phyloP scores from a whole-genome alignment of 805 yeast genomes.

The Monosporozyma solicola region DNA sequence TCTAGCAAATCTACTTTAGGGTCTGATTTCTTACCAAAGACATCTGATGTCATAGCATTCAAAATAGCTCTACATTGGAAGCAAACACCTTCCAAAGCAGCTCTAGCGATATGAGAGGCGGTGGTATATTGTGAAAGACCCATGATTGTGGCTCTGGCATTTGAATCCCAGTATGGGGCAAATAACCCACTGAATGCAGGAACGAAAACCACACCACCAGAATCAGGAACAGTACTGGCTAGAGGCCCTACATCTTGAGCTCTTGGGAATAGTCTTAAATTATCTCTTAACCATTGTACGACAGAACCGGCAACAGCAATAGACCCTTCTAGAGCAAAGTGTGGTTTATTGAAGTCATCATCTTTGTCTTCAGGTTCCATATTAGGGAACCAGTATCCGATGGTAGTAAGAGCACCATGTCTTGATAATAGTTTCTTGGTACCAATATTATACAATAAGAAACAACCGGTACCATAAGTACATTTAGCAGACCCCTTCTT shows the following conservation, averaged over 20 bases:
- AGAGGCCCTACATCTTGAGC: conserved; percentile 87
- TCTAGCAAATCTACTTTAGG: conserved; percentile 9
- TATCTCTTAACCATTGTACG: conserved; percentile 90
- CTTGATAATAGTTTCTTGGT: conserved; percentile 55
- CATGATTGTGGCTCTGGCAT: conserved; percentile 84
- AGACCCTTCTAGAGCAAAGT: conserved; percentile 89
- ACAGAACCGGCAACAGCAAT: conserved; percentile 94
- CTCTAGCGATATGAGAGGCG: conserved; percentile 87
- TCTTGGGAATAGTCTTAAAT: conserved; percentile 68
- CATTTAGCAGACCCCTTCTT: conserved; percentile 82
- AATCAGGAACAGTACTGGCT: conserved; percentile 68
- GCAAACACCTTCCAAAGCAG: conserved; percentile 92
- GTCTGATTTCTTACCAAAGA: conserved; percentile 37
- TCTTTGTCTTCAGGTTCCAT: conserved; percentile 27
- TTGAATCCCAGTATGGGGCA: conserved; percentile 94
- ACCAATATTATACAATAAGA: conserved; percentile 84
- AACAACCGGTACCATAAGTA: conserved; percentile 95
- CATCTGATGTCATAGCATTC: conserved; percentile 82
- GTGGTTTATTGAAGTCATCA: conserved; percentile 41
- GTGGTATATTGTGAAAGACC: conserved; percentile 91
- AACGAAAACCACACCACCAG: conserved; percentile 90
- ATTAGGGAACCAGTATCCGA: conserved; percentile 82
- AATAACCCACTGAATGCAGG: conserved; percentile 92
- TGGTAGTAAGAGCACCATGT: conserved; percentile 81
- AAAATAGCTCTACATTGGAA: conserved; percentile 87